Evolutionary conservation across 2,329 filamentous ascomycete genomes (phyloP).

Genomic region (Ambrosiella beaveri): DNA sequence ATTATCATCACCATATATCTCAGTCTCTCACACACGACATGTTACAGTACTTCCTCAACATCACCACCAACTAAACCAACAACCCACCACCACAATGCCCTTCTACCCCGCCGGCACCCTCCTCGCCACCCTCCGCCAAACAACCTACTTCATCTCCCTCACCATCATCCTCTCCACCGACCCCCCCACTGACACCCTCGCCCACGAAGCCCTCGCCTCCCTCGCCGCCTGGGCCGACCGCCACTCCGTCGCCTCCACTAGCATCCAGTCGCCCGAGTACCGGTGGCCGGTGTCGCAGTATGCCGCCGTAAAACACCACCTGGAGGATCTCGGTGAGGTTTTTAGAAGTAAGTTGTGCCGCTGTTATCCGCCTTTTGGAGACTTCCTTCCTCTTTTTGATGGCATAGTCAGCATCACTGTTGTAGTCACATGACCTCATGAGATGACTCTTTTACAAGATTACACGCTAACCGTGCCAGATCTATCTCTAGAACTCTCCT

Average conservation of each 20-base stretch:
- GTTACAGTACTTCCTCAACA: too few relatives aligned
- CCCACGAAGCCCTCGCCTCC: background rate
- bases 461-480: background rate
- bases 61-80: too few relatives aligned
- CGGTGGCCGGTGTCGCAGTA: background rate
- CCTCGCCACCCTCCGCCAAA: background rate
- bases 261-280: background rate
- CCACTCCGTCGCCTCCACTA: background rate
- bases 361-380: background rate
- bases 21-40: too few relatives aligned
- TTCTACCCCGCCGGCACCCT: background rate
- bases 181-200: background rate
- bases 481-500: background rate
- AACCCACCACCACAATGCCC: background rate
- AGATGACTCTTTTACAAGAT: background rate
- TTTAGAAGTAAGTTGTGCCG: background rate
- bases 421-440: too few relatives aligned
- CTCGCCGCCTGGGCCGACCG: background rate
- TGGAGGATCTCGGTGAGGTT: background rate
- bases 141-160: background rate
- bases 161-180: background rate
- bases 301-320: background rate
- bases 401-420: too few relatives aligned
- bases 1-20: too few relatives aligned
- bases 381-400: too few relatives aligned